phyloP scores from a whole-genome alignment of 768 basidiomycete species.

The Panus rudis region DNA sequence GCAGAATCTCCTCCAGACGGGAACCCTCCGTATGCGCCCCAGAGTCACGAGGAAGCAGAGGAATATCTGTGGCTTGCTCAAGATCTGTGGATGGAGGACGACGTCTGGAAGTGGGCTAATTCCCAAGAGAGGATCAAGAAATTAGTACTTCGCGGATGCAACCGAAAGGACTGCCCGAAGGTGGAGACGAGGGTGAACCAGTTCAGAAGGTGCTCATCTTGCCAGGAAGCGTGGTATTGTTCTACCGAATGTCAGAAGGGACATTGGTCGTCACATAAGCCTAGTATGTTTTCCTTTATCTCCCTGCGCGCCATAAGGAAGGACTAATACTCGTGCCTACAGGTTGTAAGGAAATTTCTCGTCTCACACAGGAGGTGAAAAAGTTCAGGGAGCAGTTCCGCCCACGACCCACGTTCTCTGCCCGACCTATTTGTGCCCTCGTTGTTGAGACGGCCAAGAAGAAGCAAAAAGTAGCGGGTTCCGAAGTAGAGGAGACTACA shows the following conservation, averaged over 20 bases:
- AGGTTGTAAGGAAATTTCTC: too few relatives aligned
- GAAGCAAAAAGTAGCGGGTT: too few relatives aligned
- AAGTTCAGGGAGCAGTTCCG: too few relatives aligned
- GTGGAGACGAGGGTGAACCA: conserved; percentile 28
- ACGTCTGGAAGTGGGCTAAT: conserved; percentile 39
- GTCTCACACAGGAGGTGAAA: too few relatives aligned
- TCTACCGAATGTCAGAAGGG: conserved; percentile 23
- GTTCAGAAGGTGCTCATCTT: conserved; percentile 35
- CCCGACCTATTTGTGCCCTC: too few relatives aligned
- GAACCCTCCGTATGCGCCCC: conserved; percentile 12
- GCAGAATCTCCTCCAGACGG: not conserved
- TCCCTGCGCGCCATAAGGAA: too few relatives aligned
- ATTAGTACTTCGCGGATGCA: conserved; percentile 29
- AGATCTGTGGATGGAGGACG: conserved; percentile 36
- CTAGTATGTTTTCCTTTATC: conserved; percentile 13
- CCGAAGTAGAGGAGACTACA: too few relatives aligned
- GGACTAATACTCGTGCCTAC: too few relatives aligned
- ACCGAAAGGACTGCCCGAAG: conserved; percentile 22
- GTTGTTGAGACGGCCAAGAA: too few relatives aligned
- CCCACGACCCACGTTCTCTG: too few relatives aligned
- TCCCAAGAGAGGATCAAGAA: conserved; percentile 26
- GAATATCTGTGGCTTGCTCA: conserved; percentile 41
- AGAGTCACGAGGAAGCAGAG: conserved; percentile 38
- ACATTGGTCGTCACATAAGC: conserved; percentile 25
- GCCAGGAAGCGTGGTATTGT: conserved; percentile 28